Evolutionary conservation across 345 rosid genomes (phyloP).

Genomic region (Sonneratia caseolaris): DNA sequence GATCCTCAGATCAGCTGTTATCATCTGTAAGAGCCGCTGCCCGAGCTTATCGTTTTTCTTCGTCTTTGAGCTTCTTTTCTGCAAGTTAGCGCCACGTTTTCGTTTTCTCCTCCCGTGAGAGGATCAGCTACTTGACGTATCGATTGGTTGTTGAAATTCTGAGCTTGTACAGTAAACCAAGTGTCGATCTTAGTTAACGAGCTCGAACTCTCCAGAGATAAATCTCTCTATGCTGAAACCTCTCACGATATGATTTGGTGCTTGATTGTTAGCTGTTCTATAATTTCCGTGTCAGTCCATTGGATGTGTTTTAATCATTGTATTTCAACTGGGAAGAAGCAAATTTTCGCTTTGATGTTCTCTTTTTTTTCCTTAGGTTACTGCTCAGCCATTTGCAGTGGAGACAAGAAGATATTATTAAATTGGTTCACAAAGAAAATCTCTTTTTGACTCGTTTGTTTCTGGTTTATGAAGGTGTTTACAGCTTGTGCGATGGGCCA

Average conservation of each 20-base stretch:
- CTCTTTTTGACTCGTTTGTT: background rate
- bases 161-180: background rate
- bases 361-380: background rate
- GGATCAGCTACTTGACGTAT: background rate
- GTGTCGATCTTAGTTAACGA: background rate
- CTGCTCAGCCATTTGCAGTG: background rate
- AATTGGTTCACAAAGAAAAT: background rate
- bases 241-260: too few species aligned
- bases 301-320: background rate
- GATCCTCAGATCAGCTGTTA: constrained; percentile 66
- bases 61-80: background rate
- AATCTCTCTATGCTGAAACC: too few species aligned
- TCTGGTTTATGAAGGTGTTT: constrained; percentile 45
- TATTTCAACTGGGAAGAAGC: background rate
- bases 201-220: too few species aligned
- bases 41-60: background rate
- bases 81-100: background rate
- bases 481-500: constrained; percentile 78
- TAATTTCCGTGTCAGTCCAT: background rate
- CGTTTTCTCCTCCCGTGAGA: background rate
- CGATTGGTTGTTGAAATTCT: background rate
- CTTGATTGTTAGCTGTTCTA: background rate
- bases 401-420: background rate
- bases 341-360: background rate
- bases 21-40: constrained; percentile 53